Conservation (phyloP, 2,329 filamentous ascomycete species). For the Ambrosiella xylebori region DNA sequence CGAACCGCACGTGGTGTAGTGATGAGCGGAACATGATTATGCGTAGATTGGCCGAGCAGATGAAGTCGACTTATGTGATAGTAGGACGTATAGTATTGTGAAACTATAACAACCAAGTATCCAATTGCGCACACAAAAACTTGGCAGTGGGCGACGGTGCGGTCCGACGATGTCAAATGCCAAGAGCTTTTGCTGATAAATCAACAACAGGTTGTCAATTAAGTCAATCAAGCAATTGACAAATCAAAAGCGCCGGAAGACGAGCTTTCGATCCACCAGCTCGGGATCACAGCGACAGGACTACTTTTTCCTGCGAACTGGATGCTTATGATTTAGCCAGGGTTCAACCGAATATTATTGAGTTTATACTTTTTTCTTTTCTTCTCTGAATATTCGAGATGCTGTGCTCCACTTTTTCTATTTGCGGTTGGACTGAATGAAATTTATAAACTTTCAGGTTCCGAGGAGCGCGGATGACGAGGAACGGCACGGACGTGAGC, state of each 20-base stretch:
- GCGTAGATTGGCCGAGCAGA: background rate
- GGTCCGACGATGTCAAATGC: too few species aligned
- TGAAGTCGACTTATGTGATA: background rate
- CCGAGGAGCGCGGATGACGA: background rate
- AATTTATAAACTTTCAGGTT: background rate
- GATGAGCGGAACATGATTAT: slow-evolving; percentile 12
- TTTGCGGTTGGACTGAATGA: background rate
- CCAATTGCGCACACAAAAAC: background rate
- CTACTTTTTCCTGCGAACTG: background rate
- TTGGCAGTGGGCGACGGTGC: too few species aligned
- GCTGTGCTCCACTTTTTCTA: background rate
- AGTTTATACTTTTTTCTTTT: background rate
- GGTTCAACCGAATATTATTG: background rate
- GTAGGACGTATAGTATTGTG: background rate
- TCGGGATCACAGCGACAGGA: background rate
- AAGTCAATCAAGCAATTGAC: background rate
- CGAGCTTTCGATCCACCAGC: background rate
- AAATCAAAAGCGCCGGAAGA: background rate
- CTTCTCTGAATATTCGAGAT: background rate
- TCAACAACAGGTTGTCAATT: background rate
- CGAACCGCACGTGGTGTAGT: slow-evolving; percentile 12
- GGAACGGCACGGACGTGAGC: background rate
- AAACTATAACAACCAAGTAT: background rate
- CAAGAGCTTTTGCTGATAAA: background rate
- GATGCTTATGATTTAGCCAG: background rate